Evolutionary conservation across 441 rosid genomes (phyloP).

Genomic region (Syzygium syzygioides): DNA sequence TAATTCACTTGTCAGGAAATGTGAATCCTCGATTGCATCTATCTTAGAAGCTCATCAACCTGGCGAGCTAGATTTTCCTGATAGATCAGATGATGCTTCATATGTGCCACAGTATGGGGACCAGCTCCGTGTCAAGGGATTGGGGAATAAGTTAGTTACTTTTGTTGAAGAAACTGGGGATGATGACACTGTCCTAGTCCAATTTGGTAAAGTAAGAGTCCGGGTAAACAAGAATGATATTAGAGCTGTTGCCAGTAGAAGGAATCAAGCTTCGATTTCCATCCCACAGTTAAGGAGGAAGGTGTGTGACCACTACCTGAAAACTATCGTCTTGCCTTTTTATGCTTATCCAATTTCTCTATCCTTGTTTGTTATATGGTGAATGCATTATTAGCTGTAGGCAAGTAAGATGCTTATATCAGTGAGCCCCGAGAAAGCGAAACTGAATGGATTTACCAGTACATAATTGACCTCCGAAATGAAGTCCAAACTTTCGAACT

Average conservation of each 20-base stretch:
- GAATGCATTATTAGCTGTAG: background rate
- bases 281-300: conserved; percentile 29
- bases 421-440: background rate
- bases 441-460: background rate
- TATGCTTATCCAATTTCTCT: background rate
- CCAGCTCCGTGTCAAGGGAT: conserved; percentile 56
- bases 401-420: background rate
- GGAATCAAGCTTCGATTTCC: conserved; percentile 18
- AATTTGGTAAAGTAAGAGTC: conserved; percentile 76
- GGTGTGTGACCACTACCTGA: conserved; percentile 26
- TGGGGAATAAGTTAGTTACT: conserved; percentile 69
- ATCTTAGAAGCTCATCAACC: conserved; percentile 53
- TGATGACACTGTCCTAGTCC: conserved; percentile 62
- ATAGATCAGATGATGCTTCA: conserved; percentile 23
- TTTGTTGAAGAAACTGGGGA: conserved; percentile 68
- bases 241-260: conserved; percentile 31
- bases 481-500: conserved; percentile 5
- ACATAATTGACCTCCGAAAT: background rate
- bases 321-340: background rate
- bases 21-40: conserved; percentile 59
- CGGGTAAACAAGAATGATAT: conserved; percentile 59
- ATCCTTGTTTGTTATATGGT: background rate
- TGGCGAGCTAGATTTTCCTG: conserved; percentile 16
- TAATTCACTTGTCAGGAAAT: conserved; percentile 47
- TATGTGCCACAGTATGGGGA: conserved; percentile 62